Conservation (phyloP, 345 rosid species). For the Populus alba region DNA sequence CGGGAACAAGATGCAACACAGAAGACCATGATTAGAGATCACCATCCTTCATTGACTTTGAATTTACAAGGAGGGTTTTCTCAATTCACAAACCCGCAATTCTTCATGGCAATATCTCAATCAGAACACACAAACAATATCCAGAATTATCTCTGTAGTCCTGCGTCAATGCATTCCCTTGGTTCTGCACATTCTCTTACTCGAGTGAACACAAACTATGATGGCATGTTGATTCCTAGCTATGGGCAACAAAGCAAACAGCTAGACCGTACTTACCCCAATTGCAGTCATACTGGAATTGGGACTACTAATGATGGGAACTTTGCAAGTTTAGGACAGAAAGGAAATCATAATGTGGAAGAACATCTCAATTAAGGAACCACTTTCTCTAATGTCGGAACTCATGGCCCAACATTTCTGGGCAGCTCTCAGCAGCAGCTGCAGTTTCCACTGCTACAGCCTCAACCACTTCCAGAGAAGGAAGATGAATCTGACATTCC, state of each 20-base stretch:
- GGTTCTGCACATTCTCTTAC: constrained; percentile 3
- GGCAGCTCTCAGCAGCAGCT: neutral
- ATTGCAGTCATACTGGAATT: neutral
- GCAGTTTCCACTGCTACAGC: neutral
- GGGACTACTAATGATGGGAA: neutral
- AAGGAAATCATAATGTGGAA: constrained; percentile 6
- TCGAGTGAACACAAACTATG: neutral
- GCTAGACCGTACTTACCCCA: neutral
- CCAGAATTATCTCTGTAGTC: constrained; percentile 9
- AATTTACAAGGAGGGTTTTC: constrained; percentile 10
- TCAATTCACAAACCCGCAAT: constrained; percentile 1
- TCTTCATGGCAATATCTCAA: neutral
- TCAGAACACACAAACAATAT: constrained; percentile 7
- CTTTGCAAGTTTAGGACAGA: constrained; percentile 1
- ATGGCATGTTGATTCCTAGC: neutral
- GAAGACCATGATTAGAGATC: constrained; percentile 8
- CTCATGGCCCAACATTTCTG: neutral
- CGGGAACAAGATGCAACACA: constrained; percentile 18
- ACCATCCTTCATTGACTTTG: constrained; percentile 9
- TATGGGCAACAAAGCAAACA: constrained; percentile 4
- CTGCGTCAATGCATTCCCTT: constrained; percentile 7
- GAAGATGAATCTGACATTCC: neutral
- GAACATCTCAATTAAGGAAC: neutral
- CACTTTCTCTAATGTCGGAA: constrained; percentile 9
- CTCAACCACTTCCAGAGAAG: constrained; percentile 1